phyloP scores from a whole-genome alignment of 768 basidiomycete genomes.

The Amyloporia xantha region DNA sequence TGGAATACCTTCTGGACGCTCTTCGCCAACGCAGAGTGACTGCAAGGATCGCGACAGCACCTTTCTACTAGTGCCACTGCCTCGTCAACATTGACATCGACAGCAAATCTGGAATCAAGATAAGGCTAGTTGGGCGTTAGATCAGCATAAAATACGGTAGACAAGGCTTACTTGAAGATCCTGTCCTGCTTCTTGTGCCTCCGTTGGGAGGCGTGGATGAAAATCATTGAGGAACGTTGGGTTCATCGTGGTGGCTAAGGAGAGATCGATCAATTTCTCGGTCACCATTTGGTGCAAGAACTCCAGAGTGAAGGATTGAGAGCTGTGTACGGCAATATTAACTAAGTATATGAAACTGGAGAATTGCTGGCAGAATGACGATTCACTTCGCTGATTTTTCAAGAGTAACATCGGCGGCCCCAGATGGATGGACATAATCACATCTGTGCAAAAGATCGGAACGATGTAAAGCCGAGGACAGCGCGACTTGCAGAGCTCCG shows the following conservation, averaged over 20 bases:
- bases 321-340: neutral
- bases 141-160: neutral
- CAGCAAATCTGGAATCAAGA: slow-evolving; percentile 50
- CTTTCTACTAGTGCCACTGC: slow-evolving; percentile 26
- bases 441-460: slow-evolving; percentile 51
- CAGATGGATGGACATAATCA: too few species aligned
- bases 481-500: slow-evolving; percentile 41
- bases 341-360: neutral
- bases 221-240: slow-evolving; percentile 42
- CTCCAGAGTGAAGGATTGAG: slow-evolving; percentile 32
- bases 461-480: slow-evolving; percentile 42
- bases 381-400: too few species aligned
- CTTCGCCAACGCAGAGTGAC: slow-evolving; percentile 52
- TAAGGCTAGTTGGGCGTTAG: slow-evolving; percentile 36
- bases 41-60: slow-evolving; percentile 49
- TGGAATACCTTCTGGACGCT: slow-evolving; percentile 56
- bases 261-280: slow-evolving; percentile 47
- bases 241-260: slow-evolving; percentile 46
- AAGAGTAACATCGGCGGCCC: too few species aligned
- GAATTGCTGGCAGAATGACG: too few species aligned
- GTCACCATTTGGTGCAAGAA: slow-evolving; percentile 50
- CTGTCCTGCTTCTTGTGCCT: slow-evolving; percentile 53
- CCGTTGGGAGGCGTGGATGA: slow-evolving; percentile 42
- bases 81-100: slow-evolving; percentile 41
- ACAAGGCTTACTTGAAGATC: slow-evolving; percentile 46